Conservation (phyloP, 1,284 basidiomycete genomes). For the Leccinum griseonigrum region DNA sequence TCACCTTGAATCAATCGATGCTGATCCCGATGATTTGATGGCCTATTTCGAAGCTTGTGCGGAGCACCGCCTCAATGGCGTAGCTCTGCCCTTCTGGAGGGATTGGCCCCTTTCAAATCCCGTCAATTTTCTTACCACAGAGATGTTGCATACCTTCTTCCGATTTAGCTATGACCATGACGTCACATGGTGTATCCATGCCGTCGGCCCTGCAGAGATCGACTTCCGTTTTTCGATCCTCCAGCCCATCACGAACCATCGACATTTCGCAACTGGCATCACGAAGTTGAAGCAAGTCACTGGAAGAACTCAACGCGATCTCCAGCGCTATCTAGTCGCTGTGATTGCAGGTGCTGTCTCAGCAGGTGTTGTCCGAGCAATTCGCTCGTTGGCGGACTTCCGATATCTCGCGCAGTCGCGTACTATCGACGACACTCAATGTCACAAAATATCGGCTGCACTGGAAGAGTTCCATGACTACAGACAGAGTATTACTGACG, state of each 20-base stretch:
- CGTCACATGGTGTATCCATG: background rate
- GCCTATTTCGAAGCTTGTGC: background rate
- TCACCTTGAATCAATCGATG: no score
- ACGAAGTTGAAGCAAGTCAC: no score
- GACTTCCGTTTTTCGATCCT: background rate
- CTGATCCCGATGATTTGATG: background rate
- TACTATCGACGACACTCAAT: background rate
- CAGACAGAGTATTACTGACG: background rate
- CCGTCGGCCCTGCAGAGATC: background rate
- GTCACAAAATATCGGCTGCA: background rate
- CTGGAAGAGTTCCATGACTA: background rate
- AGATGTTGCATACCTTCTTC: background rate
- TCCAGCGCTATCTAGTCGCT: background rate
- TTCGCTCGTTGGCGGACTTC: background rate
- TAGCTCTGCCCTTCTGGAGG: background rate
- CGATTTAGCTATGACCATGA: background rate
- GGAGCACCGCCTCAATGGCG: background rate
- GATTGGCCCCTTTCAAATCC: background rate
- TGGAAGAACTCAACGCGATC: no score
- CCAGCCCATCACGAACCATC: background rate
- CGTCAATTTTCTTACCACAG: background rate
- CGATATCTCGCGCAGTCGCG: background rate
- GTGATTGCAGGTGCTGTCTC: background rate
- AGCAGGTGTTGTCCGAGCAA: background rate
- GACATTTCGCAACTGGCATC: background rate